Base-by-base conservation (phyloP, 2,329 filamentous ascomycete species). In the Sporothrix euskadiensis region DNA sequence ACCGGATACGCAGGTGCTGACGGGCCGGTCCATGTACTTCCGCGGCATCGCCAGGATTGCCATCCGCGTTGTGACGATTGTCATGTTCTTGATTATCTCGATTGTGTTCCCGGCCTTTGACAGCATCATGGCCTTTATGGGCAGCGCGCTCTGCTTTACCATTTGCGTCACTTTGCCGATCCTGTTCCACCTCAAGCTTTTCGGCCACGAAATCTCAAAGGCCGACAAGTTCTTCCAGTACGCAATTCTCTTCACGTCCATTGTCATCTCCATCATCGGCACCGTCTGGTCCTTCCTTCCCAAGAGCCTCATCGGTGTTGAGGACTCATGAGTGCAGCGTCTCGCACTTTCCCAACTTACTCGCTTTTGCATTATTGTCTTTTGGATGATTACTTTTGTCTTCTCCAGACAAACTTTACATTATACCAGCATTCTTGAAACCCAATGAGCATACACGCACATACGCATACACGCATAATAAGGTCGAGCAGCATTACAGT, bases 81-180 rank as follows among this genome's bases (percentile, higher is more conserved):
- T 92, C n/a, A 76, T 91, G 2, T 93, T 98, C 78, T 87, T 98
- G 44, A 79, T 88, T 68, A 92, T 98, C 74, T 90, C 94, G 7
- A 85, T 89, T 66, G 74, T 86, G 1, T 88, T 89, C 79, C 94
- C 94, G 0, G 88, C 89, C 0, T 97, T 97, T 79, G 94, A 97
- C 80, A 90, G 91, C 71, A 94, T 97, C 79, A 97, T 97, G 90
- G 92, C 92, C 4, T 90, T 97, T 75, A 90, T 98, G 83, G 95
- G 96, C 14, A 93, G 92, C 54, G 92, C 94, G 3, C 87, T 97
- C 19, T 98, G 95, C 83, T 97, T 97, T 78, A 93, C 93, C 22
- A 97, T 98, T 76, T 98, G 95, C 82, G 90, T 98, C 76, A 94
- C 97, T 81, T 81, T 99, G 69, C 96, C 95, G 0, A 84, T 97